phyloP scores from a whole-genome alignment of 2,329 filamentous ascomycete species.

The Aspergillus sp. region DNA sequence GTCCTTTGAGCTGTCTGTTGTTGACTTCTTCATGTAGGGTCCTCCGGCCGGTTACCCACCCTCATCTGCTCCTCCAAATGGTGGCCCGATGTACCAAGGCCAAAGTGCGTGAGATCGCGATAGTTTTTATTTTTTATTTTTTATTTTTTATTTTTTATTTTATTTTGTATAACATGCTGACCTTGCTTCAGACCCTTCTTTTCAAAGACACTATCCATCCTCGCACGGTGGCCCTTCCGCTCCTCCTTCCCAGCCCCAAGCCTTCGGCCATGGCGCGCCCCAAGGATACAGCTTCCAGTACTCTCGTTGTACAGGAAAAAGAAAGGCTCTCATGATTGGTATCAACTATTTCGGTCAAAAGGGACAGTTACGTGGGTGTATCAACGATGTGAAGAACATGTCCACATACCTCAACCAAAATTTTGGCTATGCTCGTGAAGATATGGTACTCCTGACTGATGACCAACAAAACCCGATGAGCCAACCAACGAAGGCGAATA shows the following conservation, averaged over 20 bases:
- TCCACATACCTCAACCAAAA: slow-evolving; percentile 83
- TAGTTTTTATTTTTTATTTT: neutral
- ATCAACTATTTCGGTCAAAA: slow-evolving; percentile 97
- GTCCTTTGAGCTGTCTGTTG: neutral
- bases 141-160: neutral
- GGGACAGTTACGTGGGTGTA: slow-evolving; percentile 87
- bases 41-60: slow-evolving; percentile 30
- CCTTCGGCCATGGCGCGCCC: slow-evolving; percentile 78
- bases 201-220: slow-evolving; percentile 50
- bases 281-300: slow-evolving; percentile 83
- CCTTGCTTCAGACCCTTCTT: slow-evolving; percentile 51
- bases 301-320: slow-evolving; percentile 81
- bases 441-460: slow-evolving; percentile 96
- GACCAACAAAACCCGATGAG: slow-evolving; percentile 98
- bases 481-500: slow-evolving; percentile 93
- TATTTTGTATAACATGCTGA: neutral
- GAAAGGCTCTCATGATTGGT: slow-evolving; percentile 87
- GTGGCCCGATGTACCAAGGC: slow-evolving; percentile 40
- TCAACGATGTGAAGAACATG: slow-evolving; percentile 98
- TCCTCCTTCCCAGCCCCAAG: slow-evolving; percentile 66
- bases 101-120: slow-evolving; percentile 34
- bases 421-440: slow-evolving; percentile 89
- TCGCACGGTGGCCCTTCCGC: slow-evolving; percentile 56
- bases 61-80: slow-evolving; percentile 31
- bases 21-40: slow-evolving; percentile 21